These are phyloP conservation scores for Malus hybrid DNA, from an alignment of 331 rosid species.

Conservation along the genomic window DNA sequence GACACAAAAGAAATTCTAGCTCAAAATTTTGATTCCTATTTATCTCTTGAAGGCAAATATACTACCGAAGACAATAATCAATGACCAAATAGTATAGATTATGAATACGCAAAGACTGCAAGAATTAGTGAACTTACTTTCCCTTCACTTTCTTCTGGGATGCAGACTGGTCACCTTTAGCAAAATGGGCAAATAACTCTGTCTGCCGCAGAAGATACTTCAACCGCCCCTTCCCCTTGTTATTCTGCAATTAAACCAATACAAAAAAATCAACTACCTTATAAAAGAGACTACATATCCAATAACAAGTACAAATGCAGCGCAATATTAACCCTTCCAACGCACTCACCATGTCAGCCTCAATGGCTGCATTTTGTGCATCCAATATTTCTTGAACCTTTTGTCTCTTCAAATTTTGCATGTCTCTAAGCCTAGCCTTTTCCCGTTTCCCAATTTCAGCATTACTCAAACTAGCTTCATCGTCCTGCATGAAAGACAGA, in stretches of 20 bases:
- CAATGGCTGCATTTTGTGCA: conserved; percentile 77
- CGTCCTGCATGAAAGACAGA: conserved; percentile 35
- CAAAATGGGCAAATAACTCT: conserved; percentile 95
- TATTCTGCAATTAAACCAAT: conserved; percentile 40
- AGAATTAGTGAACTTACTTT: conserved; percentile 34
- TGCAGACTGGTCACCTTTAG: conserved; percentile 72
- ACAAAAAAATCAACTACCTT: not conserved
- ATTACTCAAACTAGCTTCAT: conserved; percentile 24
- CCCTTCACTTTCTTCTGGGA: conserved; percentile 75
- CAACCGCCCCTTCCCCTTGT: conserved; percentile 82
- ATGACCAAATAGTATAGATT: not conserved
- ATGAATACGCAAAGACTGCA: not conserved
- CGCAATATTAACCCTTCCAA: not conserved
- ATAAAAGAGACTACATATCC: not conserved
- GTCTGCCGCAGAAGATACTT: conserved; percentile 93
- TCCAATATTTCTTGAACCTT: conserved; percentile 88
- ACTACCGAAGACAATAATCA: not conserved
- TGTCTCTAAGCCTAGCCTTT: conserved; percentile 66
- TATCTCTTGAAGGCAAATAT: not conserved
- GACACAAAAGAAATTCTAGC: not conserved
- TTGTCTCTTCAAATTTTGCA: conserved; percentile 71
- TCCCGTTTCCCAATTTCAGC: conserved; percentile 74
- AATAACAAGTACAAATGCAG: not conserved
- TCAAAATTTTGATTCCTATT: not conserved
- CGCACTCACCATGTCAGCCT: conserved; percentile 79